Evolutionary conservation across 768 basidiomycete species (phyloP).

Genomic region (Rhizopogon vesiculosus): DNA sequence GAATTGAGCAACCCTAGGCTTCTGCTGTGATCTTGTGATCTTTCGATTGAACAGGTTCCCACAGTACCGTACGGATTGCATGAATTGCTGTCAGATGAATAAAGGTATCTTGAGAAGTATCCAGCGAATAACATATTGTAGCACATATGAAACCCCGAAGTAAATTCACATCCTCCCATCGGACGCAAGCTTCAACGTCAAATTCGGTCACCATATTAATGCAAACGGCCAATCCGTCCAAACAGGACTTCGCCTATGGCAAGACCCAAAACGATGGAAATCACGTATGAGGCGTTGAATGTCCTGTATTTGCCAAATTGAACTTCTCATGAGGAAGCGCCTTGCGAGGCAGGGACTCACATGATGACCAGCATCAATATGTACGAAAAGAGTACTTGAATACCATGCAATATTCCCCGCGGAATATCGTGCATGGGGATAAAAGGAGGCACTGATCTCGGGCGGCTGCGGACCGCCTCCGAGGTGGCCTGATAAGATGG

Average conservation of each 20-base stretch:
- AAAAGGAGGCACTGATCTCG: slow-evolving; percentile 56
- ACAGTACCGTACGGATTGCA: neutral
- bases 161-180: no score
- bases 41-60: neutral
- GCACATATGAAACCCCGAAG: no score
- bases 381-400: slow-evolving; percentile 63
- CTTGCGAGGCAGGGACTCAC: slow-evolving; percentile 37
- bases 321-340: neutral
- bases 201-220: neutral
- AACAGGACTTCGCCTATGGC: slow-evolving; percentile 73
- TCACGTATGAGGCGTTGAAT: slow-evolving; percentile 74
- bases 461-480: slow-evolving; percentile 16
- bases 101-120: neutral
- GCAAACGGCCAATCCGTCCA: slow-evolving; percentile 43
- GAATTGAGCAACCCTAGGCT: no score
- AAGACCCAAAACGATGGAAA: slow-evolving; percentile 66
- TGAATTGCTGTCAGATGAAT: neutral
- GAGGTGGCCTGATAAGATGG: neutral
- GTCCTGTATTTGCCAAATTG: slow-evolving; percentile 49
- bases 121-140: neutral
- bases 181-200: neutral
- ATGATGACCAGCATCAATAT: slow-evolving; percentile 79
- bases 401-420: slow-evolving; percentile 59
- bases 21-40: no score
- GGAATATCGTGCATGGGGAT: slow-evolving; percentile 60